A percentile compares a stretch with the other conserved stretches of the same genome.
phyloP scores from a whole-genome alignment of 805 yeast species.

The Ogataea neopini region DNA sequence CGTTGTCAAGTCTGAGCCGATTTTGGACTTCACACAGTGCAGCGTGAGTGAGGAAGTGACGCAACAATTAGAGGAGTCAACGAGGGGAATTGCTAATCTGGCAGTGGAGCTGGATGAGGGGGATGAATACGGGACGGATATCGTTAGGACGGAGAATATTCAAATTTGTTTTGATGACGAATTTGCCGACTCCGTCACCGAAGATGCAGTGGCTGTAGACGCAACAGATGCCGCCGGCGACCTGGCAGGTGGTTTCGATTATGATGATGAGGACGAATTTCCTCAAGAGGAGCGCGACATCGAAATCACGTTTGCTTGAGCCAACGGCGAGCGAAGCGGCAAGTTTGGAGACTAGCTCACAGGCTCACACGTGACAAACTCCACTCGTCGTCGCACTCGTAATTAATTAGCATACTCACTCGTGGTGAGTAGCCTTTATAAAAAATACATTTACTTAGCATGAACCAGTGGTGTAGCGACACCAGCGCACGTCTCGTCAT shows the following conservation, averaged over 20 bases:
- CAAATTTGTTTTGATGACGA: conserved; percentile 27
- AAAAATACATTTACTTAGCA: no score
- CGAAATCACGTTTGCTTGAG: conserved; percentile 31
- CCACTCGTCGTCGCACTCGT: neutral
- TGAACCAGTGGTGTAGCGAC: no score
- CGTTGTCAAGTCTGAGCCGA: conserved; percentile 5
- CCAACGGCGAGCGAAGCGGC: neutral
- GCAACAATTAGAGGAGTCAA: no score
- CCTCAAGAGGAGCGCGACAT: conserved; percentile 34
- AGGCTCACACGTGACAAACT: neutral
- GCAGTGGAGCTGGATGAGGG: conserved; percentile 5
- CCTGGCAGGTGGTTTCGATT: conserved; percentile 20
- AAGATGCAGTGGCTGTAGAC: no score
- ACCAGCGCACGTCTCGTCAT: no score
- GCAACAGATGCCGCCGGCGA: no score
- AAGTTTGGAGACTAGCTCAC: neutral
- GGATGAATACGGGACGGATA: conserved; percentile 22
- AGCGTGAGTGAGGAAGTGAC: conserved; percentile 4
- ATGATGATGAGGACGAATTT: conserved; percentile 38
- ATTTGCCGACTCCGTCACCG: no score
- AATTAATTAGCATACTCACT: no score
- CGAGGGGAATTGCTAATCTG: conserved; percentile 7
- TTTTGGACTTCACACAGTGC: neutral
- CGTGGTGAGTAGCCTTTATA: no score
- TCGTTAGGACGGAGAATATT: conserved; percentile 19